phyloP scores from a whole-genome alignment of 2,329 filamentous ascomycete species.

The Ceratocystis destructans region DNA sequence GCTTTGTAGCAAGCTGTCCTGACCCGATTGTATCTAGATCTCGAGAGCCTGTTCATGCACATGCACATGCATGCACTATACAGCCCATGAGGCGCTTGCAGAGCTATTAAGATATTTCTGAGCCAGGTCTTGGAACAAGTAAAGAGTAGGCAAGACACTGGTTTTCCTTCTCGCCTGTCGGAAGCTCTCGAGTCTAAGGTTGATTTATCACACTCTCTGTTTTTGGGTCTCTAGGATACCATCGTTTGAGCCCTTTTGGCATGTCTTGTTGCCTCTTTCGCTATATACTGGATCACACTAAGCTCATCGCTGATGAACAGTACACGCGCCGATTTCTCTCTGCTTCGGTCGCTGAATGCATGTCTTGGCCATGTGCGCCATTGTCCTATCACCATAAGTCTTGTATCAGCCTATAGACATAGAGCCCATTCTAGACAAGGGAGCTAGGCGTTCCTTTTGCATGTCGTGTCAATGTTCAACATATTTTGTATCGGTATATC shows the following conservation, averaged over 20 bases:
- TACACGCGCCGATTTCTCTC: neutral
- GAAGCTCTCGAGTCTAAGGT: neutral
- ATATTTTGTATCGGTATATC: neutral
- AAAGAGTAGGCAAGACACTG: neutral
- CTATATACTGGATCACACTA: neutral
- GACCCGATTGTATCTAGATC: neutral
- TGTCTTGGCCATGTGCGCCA: constrained; percentile 2
- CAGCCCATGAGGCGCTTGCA: neutral
- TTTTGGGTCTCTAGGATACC: neutral
- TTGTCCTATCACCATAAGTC: neutral
- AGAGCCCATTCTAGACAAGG: neutral
- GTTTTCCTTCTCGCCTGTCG: neutral
- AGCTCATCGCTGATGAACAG: neutral
- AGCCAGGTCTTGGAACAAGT: neutral
- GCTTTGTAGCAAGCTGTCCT: neutral
- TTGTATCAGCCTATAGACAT: neutral
- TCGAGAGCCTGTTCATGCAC: neutral
- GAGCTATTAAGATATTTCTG: neutral
- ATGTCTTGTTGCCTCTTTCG: neutral
- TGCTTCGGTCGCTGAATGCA: neutral
- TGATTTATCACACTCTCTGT: neutral
- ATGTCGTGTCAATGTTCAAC: neutral
- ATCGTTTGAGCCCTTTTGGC: neutral
- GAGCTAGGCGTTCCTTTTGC: neutral
- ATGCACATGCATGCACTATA: neutral